phyloP scores from a whole-genome alignment of 805 yeast genomes.

The Zygosaccharomyces bisporus region DNA sequence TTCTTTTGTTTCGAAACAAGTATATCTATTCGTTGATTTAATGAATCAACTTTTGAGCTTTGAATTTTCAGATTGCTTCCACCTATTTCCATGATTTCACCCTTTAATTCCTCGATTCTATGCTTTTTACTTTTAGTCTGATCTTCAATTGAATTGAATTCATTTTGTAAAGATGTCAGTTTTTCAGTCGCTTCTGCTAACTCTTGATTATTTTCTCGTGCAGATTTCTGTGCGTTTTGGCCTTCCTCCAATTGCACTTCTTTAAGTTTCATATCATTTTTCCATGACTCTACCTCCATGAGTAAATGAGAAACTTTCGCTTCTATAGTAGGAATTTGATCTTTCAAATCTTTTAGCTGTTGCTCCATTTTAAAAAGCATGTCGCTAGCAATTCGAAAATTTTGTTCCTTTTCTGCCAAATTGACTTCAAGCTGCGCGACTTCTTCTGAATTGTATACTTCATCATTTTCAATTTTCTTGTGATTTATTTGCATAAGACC shows the following conservation, averaged over 20 bases:
- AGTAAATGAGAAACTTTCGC: slow-evolving; percentile 52
- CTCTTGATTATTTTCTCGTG: slow-evolving; percentile 35
- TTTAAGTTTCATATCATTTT: slow-evolving; percentile 49
- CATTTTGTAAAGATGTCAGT: slow-evolving; percentile 28
- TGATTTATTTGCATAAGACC: slow-evolving; percentile 70
- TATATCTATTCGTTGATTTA: slow-evolving; percentile 61
- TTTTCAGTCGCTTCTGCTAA: slow-evolving; percentile 36
- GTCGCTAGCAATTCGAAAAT: slow-evolving; percentile 46
- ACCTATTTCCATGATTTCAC: slow-evolving; percentile 83
- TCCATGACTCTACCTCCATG: slow-evolving; percentile 62
- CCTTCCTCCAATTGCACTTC: slow-evolving; percentile 42
- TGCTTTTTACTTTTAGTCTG: slow-evolving; percentile 50
- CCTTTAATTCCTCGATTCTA: slow-evolving; percentile 60
- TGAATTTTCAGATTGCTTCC: slow-evolving; percentile 81
- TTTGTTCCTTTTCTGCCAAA: slow-evolving; percentile 49
- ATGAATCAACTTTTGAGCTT: slow-evolving; percentile 74
- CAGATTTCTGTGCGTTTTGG: slow-evolving; percentile 19
- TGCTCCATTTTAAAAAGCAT: slow-evolving; percentile 57
- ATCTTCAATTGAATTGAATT: slow-evolving; percentile 44
- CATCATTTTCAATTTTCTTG: slow-evolving; percentile 31
- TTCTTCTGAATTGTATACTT: slow-evolving; percentile 47
- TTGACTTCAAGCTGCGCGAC: slow-evolving; percentile 52
- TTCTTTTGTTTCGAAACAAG: slow-evolving; percentile 52
- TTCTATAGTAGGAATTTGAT: slow-evolving; percentile 68
- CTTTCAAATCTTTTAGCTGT: slow-evolving; percentile 55